phyloP scores from a whole-genome alignment of 352 stramenopile genomes.

The Pilasporangium apinafurcum region DNA sequence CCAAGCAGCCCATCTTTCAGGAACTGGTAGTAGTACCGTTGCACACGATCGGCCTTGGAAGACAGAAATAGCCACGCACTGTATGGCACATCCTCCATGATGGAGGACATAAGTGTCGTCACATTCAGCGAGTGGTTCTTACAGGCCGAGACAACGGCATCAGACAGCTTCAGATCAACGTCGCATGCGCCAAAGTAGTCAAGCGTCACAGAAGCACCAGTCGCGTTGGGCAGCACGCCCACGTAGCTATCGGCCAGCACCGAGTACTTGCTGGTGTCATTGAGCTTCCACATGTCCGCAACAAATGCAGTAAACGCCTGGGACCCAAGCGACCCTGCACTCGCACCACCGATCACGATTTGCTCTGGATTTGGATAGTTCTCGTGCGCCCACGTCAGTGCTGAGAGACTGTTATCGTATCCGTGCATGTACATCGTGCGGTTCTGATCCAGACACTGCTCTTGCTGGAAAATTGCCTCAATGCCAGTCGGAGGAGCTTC shows the following conservation, averaged over 20 bases:
- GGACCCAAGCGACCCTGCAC: constrained; percentile 41
- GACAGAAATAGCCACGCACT: constrained; percentile 56
- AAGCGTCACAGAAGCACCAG: constrained; percentile 1
- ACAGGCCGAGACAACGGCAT: constrained; percentile 9
- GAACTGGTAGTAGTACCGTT: constrained; percentile 59
- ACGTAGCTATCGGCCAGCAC: constrained; percentile 51
- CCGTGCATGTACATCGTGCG: constrained; percentile 43
- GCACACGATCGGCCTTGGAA: constrained; percentile 46
- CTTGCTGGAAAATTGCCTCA: constrained; percentile 7
- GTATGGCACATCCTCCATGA: constrained; percentile 28
- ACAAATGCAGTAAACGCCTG: constrained; percentile 33
- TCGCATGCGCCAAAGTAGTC: constrained; percentile 30
- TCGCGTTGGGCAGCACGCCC: constrained; percentile 23
- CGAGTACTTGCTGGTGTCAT: constrained; percentile 27
- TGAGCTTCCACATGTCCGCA: constrained; percentile 46
- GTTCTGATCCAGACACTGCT: constrained; percentile 25
- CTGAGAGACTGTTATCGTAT: constrained; percentile 59
- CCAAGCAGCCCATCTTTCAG: constrained; percentile 40
- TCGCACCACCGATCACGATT: constrained; percentile 40
- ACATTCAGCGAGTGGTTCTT: constrained; percentile 16
- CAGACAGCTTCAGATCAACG: constrained; percentile 15
- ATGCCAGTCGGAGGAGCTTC: constrained; percentile 3
- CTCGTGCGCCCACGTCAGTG: constrained; percentile 43
- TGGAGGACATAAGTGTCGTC: constrained; percentile 25
- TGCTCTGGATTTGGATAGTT: constrained; percentile 57